Percentiles rank a stretch among this genome's conserved stretches.
Conservation (phyloP, 139 green algal genomes). For the Chloropicon primus region DNA sequence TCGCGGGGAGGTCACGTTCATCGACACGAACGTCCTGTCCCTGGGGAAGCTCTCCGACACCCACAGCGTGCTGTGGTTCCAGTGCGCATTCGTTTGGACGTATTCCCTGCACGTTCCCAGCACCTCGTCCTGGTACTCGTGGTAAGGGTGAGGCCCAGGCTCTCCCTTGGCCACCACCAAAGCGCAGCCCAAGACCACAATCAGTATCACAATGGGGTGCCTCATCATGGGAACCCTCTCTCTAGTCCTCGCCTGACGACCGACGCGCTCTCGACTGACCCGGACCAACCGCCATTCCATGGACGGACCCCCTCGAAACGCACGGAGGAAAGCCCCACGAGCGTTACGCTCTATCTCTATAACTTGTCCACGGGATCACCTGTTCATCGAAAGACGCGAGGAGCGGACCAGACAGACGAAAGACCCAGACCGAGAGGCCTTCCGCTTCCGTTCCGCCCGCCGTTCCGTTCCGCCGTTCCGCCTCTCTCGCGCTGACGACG, state of each 20-base stretch:
- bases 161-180: neutral
- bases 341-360: no score
- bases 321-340: no score
- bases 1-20: neutral
- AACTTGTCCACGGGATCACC: no score
- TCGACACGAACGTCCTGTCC: neutral
- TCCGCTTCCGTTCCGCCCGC: no score
- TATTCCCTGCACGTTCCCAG: neutral
- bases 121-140: neutral
- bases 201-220: neutral
- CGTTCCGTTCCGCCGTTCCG: no score
- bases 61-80: neutral
- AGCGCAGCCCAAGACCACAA: neutral
- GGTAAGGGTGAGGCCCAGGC: neutral
- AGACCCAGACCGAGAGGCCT: no score
- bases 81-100: neutral
- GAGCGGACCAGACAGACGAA: no score
- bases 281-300: no score
- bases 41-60: neutral
- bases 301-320: no score
- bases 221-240: neutral
- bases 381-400: no score
- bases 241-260: neutral
- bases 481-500: no score
- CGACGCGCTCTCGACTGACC: no score